Percentiles rank a stretch among this genome's conserved stretches.
These are phyloP conservation scores for Parafenestella ontariensis DNA, from an alignment of 2,329 filamentous ascomycete genomes.

Conservation along the genomic window DNA sequence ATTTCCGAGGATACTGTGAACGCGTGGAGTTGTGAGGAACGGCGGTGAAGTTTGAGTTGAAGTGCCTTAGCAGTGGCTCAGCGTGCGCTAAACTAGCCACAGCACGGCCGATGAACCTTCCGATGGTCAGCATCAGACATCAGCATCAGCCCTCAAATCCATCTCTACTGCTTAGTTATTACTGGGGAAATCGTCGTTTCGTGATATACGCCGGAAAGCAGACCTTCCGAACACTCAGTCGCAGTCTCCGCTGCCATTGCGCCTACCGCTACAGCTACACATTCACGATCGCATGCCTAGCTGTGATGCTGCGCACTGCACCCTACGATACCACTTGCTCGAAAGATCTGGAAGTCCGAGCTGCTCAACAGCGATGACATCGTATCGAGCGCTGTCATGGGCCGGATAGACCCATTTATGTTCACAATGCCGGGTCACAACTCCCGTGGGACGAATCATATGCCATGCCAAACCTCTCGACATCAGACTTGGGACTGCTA, in stretches of 20 bases:
- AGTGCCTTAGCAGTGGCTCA: conserved; percentile 13
- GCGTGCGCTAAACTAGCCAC: conserved; percentile 21
- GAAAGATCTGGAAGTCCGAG: neutral
- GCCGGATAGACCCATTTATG: conserved; percentile 8
- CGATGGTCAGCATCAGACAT: conserved; percentile 20
- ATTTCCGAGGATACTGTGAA: neutral
- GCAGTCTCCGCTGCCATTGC: conserved; percentile 11
- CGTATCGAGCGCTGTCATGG: neutral
- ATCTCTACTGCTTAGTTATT: conserved; percentile 15
- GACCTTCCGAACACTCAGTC: conserved; percentile 23
- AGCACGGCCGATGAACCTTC: neutral
- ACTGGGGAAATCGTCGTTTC: conserved; percentile 11
- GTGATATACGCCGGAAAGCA: conserved; percentile 22
- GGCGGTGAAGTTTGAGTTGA: conserved; percentile 20
- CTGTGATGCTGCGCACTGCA: conserved; percentile 17
- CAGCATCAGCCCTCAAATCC: conserved; percentile 17
- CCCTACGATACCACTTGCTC: conserved; percentile 2
- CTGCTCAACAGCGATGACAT: conserved; percentile 1
- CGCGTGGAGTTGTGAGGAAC: neutral
- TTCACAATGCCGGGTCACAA: conserved; percentile 4
- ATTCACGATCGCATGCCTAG: conserved; percentile 10
- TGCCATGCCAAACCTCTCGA: conserved; percentile 5
- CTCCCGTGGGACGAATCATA: conserved; percentile 17
- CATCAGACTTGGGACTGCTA: conserved; percentile 15
- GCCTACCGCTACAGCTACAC: conserved; percentile 7